phyloP scores from a whole-genome alignment of 306 rosid genomes.

The Citrullus mucosospermus region DNA sequence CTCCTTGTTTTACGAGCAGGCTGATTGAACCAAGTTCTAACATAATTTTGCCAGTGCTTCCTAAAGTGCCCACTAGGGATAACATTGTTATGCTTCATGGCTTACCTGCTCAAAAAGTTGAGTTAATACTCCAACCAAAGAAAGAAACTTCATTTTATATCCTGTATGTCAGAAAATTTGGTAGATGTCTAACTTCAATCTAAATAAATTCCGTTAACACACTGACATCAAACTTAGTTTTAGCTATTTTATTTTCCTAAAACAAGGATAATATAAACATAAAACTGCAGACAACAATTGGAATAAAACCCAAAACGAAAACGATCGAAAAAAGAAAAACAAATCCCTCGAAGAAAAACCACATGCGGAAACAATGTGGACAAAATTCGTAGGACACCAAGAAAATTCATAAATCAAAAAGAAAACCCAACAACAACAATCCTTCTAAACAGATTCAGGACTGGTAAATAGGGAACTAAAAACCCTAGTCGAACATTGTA shows the following conservation, averaged over 20 bases:
- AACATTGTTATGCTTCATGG: conserved; percentile 46
- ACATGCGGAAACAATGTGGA: neutral
- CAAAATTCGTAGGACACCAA: neutral
- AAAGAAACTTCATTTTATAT: neutral
- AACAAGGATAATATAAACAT: neutral
- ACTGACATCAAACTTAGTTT: neutral
- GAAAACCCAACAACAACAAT: neutral
- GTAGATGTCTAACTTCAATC: neutral
- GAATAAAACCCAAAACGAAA: neutral
- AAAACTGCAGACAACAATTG: neutral
- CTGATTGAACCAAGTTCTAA: conserved; percentile 54
- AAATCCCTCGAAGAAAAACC: neutral
- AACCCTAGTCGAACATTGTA: neutral
- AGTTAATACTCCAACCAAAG: neutral
- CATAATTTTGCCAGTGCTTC: conserved; percentile 50
- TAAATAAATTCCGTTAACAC: neutral
- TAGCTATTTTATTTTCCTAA: neutral
- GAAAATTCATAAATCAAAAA: neutral
- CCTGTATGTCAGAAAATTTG: neutral
- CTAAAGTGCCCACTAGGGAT: conserved; percentile 42
- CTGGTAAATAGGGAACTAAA: neutral
- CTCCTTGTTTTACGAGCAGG: conserved; percentile 47
- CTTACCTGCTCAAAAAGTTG: conserved; percentile 13
- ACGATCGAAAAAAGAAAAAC: neutral
- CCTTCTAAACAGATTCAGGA: neutral